Percentiles rank a stretch among this genome's conserved stretches.
Evolutionary conservation across 768 basidiomycete genomes (phyloP).

Genomic region (Scleroderma bovista): DNA sequence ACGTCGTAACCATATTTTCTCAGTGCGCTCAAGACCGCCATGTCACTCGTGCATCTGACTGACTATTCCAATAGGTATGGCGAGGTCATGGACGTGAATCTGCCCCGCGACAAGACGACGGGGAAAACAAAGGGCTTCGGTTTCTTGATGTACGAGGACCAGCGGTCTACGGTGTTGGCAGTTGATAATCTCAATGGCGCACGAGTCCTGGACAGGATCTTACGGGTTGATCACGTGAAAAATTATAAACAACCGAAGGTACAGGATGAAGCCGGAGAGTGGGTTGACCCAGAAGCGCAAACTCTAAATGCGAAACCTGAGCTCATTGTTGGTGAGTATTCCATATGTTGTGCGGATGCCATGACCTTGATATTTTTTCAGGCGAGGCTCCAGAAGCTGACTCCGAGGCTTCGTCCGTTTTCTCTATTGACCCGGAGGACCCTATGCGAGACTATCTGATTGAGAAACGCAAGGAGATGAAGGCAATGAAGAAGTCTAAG

Average conservation of each 20-base stretch:
- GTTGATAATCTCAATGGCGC: constrained; percentile 99
- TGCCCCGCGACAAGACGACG: constrained; percentile 91
- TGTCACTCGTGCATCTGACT: not conserved
- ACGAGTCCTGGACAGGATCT: constrained; percentile 74
- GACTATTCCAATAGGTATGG: constrained; percentile 61
- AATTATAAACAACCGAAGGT: constrained; percentile 84
- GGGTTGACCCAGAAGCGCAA: constrained; percentile 78
- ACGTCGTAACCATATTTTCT: constrained; percentile 95
- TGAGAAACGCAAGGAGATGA: constrained; percentile 66
- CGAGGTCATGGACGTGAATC: constrained; percentile 92
- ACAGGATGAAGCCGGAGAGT: constrained; percentile 80
- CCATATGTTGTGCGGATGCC: not conserved
- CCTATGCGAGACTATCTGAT: constrained; percentile 95
- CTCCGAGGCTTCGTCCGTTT: constrained; percentile 56
- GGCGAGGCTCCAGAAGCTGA: constrained; percentile 55
- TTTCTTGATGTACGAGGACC: constrained; percentile 99
- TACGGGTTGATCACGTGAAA: constrained; percentile 90
- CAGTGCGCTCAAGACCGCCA: constrained; percentile 56
- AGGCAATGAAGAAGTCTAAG: constrained; percentile 55
- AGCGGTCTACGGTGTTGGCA: constrained; percentile 90
- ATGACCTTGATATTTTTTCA: constrained; percentile 17
- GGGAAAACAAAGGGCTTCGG: constrained; percentile 90
- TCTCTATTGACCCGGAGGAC: constrained; percentile 89
- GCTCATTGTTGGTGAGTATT: constrained; percentile 50
- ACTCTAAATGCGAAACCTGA: constrained; percentile 84